Evolutionary conservation across 441 rosid species (phyloP), one percentile per base, ranked within the genome.

Genomic region (Mallotus repandus): DNA sequence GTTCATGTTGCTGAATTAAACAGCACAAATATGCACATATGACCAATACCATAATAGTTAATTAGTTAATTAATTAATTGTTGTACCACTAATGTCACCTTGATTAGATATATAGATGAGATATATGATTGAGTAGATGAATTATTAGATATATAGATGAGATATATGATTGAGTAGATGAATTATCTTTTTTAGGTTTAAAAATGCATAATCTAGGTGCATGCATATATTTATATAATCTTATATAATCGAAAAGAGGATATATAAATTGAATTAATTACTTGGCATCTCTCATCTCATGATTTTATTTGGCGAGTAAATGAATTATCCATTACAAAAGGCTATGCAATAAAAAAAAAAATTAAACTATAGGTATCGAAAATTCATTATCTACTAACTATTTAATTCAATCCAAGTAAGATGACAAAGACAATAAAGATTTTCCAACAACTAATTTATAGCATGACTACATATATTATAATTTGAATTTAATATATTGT

Each of bases 81-180:
- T 15, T 53, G 21, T 19, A 19, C 68, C 72, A 78, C 78, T 58
- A 66, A 61, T 52, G 73, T 74, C 72, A 53, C 29, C 43, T 66
- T 64, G 72, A 70, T 70, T 74, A 45, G 73, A 66, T 68, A 71
- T 35, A 35, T 1, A 35, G 1, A 18, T 16, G 21, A 50, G 10
- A 72, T 53, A 58, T 45, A 72, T 49, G n/a, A n/a, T n/a, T n/a
- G n/a, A n/a, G n/a, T n/a, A n/a, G n/a, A n/a, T n/a, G n/a, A n/a
- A n/a, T n/a, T n/a, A n/a, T n/a, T n/a, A n/a, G n/a, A n/a, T n/a
- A n/a, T n/a, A n/a, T n/a, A n/a, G n/a, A n/a, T n/a, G n/a, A n/a
- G n/a, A n/a, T n/a, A n/a, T n/a, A n/a, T n/a, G 43, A 71, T 50
- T 66, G 55, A 48, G 49, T 19, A 41, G 21, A 16, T 21, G 59